phyloP scores from a whole-genome alignment of 2,329 filamentous ascomycete species.

The Fusarium penzigii region DNA sequence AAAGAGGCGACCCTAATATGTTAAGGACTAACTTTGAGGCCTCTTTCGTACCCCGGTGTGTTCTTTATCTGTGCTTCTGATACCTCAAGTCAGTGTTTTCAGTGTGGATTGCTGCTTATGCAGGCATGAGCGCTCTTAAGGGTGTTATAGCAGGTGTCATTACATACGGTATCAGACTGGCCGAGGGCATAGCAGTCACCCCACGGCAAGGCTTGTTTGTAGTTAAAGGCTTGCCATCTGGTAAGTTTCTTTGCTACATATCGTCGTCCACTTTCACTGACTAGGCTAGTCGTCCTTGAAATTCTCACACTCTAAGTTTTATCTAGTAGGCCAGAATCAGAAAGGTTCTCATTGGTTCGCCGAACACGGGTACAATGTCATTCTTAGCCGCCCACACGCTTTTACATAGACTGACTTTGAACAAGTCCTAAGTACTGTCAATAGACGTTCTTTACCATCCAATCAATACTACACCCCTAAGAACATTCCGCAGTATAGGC shows the following conservation, averaged over 20 bases:
- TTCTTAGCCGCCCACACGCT: constrained; percentile 9
- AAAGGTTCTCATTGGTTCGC: constrained; percentile 16
- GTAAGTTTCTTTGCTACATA: too few species aligned
- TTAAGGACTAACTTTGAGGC: constrained; percentile 1
- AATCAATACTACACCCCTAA: too few species aligned
- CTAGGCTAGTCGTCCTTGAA: constrained; percentile 1
- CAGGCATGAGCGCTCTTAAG: constrained; percentile 17
- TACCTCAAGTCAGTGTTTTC: constrained; percentile 16
- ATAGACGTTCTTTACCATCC: too few species aligned
- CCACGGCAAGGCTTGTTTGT: constrained; percentile 15
- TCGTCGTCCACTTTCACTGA: too few species aligned
- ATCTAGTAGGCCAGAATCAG: constrained; percentile 13
- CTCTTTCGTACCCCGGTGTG: constrained; percentile 11
- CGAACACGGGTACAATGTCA: constrained; percentile 14
- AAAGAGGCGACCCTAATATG: too few species aligned
- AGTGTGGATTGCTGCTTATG: constrained; percentile 15
- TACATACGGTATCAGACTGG: constrained; percentile 10
- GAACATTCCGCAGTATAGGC: too few species aligned
- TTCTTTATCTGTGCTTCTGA: constrained; percentile 15
- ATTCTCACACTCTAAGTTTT: constrained; percentile 14
- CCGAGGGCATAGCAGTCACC: constrained; percentile 11
- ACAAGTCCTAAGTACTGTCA: too few species aligned
- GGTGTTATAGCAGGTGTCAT: constrained; percentile 14
- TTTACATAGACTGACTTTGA: constrained; percentile 15
- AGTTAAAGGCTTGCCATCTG: constrained; percentile 12